Conservation (phyloP, 257 asterid genomes). For the Solanum paucissectum region DNA sequence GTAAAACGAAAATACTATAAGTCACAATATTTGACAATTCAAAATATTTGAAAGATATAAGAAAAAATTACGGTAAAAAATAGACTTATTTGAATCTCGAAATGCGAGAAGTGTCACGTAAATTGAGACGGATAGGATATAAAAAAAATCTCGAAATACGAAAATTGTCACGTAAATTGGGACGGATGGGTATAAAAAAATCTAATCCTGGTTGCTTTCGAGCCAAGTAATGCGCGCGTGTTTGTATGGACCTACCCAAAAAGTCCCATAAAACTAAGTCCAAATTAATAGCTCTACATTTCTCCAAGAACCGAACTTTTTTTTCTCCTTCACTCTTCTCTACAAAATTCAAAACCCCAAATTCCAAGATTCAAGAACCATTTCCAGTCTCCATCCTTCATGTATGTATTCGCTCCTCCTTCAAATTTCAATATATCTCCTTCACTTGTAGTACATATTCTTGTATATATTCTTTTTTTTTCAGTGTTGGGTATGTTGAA, state of each 20-base stretch:
- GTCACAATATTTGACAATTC: no score
- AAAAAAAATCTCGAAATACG: not conserved
- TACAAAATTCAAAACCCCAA: not conserved
- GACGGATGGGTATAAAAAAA: not conserved
- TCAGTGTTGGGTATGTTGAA: not conserved
- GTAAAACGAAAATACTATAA: no score
- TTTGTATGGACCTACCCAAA: not conserved
- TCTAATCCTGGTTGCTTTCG: not conserved
- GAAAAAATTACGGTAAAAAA: no score
- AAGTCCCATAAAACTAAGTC: not conserved
- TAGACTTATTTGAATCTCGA: accelerated
- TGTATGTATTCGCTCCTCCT: not conserved
- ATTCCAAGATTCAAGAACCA: not conserved
- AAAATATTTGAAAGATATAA: no score
- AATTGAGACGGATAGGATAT: no score
- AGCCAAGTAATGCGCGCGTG: not conserved
- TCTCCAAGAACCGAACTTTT: not conserved
- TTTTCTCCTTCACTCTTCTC: not conserved
- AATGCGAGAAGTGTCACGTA: no score
- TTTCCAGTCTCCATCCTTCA: not conserved
- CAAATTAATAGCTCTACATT: not conserved
- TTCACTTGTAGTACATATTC: not conserved
- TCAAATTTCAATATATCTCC: not conserved
- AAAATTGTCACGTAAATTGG: no score
- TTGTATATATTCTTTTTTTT: not conserved